Evolutionary conservation across 2,329 filamentous ascomycete species (phyloP).

Genomic region (Metarhizium rileyi): DNA sequence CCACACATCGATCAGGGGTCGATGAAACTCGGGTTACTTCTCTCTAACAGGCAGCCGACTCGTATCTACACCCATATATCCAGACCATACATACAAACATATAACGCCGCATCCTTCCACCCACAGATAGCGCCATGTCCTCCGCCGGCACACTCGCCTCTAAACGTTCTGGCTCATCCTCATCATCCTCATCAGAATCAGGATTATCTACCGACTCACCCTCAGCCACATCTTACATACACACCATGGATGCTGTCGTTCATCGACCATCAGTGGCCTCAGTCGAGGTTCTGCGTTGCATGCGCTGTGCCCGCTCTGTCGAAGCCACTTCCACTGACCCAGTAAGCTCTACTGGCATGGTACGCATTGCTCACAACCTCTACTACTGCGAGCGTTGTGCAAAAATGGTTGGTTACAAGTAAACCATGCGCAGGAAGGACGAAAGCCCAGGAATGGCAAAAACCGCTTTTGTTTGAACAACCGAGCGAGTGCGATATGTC

Average conservation of each 20-base stretch:
- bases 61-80: background rate
- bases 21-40: background rate
- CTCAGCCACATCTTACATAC: slow-evolving; percentile 22
- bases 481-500: background rate
- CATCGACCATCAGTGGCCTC: slow-evolving; percentile 34
- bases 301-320: slow-evolving; percentile 49
- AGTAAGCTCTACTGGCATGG: slow-evolving; percentile 48
- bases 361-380: slow-evolving; percentile 54
- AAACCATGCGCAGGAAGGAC: slow-evolving; percentile 17
- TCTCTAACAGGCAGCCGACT: background rate
- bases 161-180: slow-evolving; percentile 14
- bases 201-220: slow-evolving; percentile 27
- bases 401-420: slow-evolving; percentile 54
- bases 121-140: slow-evolving; percentile 8
- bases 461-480: background rate
- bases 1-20: background rate
- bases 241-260: slow-evolving; percentile 39
- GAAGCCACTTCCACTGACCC: slow-evolving; percentile 54
- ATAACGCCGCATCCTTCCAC: background rate
- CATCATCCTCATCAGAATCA: slow-evolving; percentile 29
- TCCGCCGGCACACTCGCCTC: slow-evolving; percentile 9
- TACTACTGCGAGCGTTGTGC: slow-evolving; percentile 59
- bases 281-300: slow-evolving; percentile 52
- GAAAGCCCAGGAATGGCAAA: background rate
- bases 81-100: background rate